Percentiles rank a stretch among this genome's conserved stretches.
These are phyloP conservation scores for Saccharomyces mikatae DNA, from an alignment of 805 yeast genomes.

Conservation along the genomic window DNA sequence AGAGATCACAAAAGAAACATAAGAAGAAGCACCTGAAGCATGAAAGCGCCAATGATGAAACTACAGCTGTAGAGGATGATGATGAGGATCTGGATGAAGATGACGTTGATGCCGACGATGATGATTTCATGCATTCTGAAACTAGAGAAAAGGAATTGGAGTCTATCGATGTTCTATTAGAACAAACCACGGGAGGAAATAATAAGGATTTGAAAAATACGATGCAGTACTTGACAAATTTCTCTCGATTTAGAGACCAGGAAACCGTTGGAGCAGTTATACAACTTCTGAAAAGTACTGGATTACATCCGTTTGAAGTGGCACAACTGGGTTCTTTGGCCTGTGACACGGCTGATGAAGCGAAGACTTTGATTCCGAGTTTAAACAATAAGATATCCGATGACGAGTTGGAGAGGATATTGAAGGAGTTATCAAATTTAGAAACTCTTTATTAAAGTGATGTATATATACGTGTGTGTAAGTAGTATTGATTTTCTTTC, in stretches of 20 bases:
- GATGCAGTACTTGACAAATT: constrained; percentile 72
- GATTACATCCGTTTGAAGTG: constrained; percentile 88
- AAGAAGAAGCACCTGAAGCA: constrained; percentile 4
- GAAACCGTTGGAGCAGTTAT: constrained; percentile 93
- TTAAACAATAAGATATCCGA: constrained; percentile 73
- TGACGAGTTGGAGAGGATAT: constrained; percentile 75
- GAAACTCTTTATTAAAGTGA: constrained; percentile 36
- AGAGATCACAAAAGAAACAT: constrained; percentile 23
- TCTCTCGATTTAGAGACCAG: constrained; percentile 85
- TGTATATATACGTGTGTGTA: constrained; percentile 10
- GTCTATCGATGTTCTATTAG: constrained; percentile 26
- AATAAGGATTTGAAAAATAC: constrained; percentile 89
- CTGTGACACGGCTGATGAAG: constrained; percentile 96
- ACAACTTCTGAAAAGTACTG: constrained; percentile 63
- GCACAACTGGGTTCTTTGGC: constrained; percentile 84
- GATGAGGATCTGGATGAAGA: constrained; percentile 15
- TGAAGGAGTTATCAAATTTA: constrained; percentile 74
- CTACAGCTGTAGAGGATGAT: constrained; percentile 3
- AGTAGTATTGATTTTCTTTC: constrained; percentile 1
- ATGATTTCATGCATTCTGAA: constrained; percentile 38
- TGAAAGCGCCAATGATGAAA: constrained; percentile 27
- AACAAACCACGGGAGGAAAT: constrained; percentile 50
- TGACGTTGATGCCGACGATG: constrained; percentile 23
- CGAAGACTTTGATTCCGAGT: constrained; percentile 88
- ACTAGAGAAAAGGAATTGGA: constrained; percentile 37